Conservation (phyloP, 2,329 filamentous ascomycete species). For the Beauveria asiatica region DNA sequence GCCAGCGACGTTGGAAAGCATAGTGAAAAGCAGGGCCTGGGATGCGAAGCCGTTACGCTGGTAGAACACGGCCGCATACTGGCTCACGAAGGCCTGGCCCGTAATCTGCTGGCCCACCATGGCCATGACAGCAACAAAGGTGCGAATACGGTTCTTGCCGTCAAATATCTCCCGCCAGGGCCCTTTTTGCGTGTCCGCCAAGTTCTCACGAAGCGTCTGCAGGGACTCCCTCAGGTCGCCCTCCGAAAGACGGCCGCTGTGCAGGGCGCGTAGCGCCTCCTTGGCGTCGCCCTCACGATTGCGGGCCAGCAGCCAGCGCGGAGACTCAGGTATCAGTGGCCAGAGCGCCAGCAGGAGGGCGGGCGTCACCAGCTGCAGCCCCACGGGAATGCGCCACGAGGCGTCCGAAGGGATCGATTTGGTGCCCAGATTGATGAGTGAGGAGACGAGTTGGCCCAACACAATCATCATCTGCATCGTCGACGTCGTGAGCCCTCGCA, state of each 20-base stretch:
- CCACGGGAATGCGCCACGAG: slow-evolving; percentile 35
- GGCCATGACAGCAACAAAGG: slow-evolving; percentile 18
- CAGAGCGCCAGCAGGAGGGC: slow-evolving; percentile 26
- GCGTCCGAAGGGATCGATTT: slow-evolving; percentile 15
- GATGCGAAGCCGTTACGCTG: slow-evolving; percentile 18
- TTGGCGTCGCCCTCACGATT: slow-evolving; percentile 26
- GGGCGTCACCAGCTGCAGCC: slow-evolving; percentile 34
- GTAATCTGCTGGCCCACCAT: slow-evolving; percentile 26
- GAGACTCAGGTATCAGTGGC: slow-evolving; percentile 34
- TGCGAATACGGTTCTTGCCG: slow-evolving; percentile 15
- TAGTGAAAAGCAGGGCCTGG: slow-evolving; percentile 19
- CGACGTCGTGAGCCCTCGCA: slow-evolving; percentile 22
- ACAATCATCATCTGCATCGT: slow-evolving; percentile 22
- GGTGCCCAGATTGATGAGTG: slow-evolving; percentile 21
- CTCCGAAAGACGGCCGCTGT: slow-evolving; percentile 19
- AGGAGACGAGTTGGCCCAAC: slow-evolving; percentile 18
- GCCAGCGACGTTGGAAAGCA: slow-evolving; percentile 13
- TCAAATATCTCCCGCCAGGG: slow-evolving; percentile 18
- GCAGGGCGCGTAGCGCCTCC: slow-evolving; percentile 22
- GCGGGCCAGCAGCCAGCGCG: slow-evolving; percentile 34
- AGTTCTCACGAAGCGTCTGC: slow-evolving; percentile 14
- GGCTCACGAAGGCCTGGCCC: slow-evolving; percentile 21
- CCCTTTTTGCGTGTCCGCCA: slow-evolving; percentile 15
- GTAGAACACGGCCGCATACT: slow-evolving; percentile 23
- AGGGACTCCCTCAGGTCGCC: slow-evolving; percentile 18